phyloP scores from a whole-genome alignment of 805 yeast genomes.

The Lipomyces orientalis region DNA sequence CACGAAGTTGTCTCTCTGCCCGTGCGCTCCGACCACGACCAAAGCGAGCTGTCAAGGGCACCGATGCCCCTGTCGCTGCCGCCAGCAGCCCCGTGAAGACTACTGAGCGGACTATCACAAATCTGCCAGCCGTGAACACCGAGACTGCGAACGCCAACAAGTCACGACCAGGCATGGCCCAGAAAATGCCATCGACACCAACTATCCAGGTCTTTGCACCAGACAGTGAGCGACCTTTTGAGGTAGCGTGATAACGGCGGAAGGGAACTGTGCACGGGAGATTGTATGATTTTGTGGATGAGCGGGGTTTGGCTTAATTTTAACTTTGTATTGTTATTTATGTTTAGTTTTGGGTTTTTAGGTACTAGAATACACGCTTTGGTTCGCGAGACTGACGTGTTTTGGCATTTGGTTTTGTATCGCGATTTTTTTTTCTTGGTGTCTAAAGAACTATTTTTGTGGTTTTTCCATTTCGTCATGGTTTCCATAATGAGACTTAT shows the following conservation, averaged over 20 bases:
- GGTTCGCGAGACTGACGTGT: too few species aligned
- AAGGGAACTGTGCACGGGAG: background rate
- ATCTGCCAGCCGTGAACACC: slow-evolving; percentile 17
- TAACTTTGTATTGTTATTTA: too few species aligned
- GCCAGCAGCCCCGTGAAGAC: background rate
- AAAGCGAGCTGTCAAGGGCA: slow-evolving; percentile 29
- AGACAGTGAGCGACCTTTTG: slow-evolving; percentile 32
- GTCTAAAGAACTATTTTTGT: too few species aligned
- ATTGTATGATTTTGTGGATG: background rate
- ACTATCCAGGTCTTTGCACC: slow-evolving; percentile 37
- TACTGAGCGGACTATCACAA: slow-evolving; percentile 18
- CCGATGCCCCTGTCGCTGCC: background rate
- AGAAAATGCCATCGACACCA: slow-evolving; percentile 30
- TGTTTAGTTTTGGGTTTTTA: too few species aligned
- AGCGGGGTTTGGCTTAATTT: background rate
- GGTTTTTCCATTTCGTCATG: too few species aligned
- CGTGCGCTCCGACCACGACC: slow-evolving; percentile 36
- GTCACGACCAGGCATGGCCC: slow-evolving; percentile 5
- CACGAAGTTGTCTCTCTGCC: slow-evolving; percentile 33
- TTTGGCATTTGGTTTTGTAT: too few species aligned
- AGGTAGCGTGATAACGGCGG: slow-evolving; percentile 14
- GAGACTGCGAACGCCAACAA: slow-evolving; percentile 4
- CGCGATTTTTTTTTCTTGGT: too few species aligned
- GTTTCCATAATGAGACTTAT: too few species aligned
- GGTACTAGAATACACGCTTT: too few species aligned